Base-by-base conservation (phyloP, 805 yeast species). In the Sugiyamaella lignohabitans region DNA sequence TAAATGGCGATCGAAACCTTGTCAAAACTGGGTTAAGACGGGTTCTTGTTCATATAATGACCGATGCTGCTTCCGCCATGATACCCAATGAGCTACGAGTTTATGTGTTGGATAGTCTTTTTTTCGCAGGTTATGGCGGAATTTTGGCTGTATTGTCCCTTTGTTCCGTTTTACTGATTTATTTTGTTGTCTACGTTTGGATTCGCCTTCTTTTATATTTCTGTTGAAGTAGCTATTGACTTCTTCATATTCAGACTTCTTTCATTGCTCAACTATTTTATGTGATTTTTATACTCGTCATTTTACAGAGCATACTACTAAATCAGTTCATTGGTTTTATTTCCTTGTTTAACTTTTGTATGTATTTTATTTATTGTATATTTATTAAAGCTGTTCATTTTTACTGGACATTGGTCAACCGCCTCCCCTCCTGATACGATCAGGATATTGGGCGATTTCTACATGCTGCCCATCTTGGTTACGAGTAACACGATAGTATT, bases 51-150 rank as follows among this genome's bases (percentile, higher is more conserved):
- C 94, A 35, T 88, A 88, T 66, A 95, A 95, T 22, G 85, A 78
- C 62, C 76, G 97, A 60, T 88, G 97, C 64, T 87, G 95, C 61
- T 88, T 89, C 71, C 86, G 83, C 61, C 97, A 88, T 66, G 70
- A 66, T 50, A 37, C 18, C n/a, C n/a, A n/a, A n/a, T n/a, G n/a
- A n/a, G n/a, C n/a, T n/a, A n/a, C n/a, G n/a, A n/a, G n/a, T n/a
- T n/a, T n/a, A n/a, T n/a, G 39, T 32, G 23, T 14, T 19, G 16
- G 27, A 22, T 23, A 38, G 18, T 38, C 24, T n/a, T n/a, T n/a
- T n/a, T n/a, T n/a, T n/a, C n/a, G n/a, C n/a, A n/a, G n/a, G n/a
- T n/a, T n/a, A n/a, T n/a, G n/a, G n/a, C n/a, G n/a, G n/a, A n/a
- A n/a, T n/a, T n/a, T n/a, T n/a, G n/a, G n/a, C n/a, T n/a, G n/a